Evolutionary conservation across 495 filamentous ascomycete species (phyloP).

Genomic region (Aspergillus affinis): DNA sequence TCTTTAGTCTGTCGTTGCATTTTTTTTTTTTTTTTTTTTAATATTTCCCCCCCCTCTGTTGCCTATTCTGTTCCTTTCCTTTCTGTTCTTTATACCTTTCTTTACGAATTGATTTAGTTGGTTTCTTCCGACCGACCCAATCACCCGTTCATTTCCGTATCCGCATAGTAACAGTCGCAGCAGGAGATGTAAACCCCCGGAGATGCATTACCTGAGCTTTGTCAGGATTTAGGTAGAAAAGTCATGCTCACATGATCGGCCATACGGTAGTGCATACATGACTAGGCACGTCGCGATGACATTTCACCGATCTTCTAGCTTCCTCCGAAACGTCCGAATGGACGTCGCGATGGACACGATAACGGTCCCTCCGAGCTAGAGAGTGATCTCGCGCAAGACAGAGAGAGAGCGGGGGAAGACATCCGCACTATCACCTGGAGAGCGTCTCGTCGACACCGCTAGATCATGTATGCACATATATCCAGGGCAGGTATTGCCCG

Average conservation of each 20-base stretch:
- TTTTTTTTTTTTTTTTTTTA: background rate
- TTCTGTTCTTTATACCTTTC: no score
- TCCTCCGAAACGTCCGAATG: conserved; percentile 45
- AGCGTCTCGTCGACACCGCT: conserved; percentile 28
- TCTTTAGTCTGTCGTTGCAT: background rate
- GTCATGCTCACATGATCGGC: conserved; percentile 23
- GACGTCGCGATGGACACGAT: conserved; percentile 36
- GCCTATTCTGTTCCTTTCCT: background rate
- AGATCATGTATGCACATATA: conserved; percentile 17
- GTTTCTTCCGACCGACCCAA: no score
- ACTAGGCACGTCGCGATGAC: conserved; percentile 20
- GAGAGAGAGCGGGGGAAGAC: conserved; percentile 2
- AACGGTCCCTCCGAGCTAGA: no score
- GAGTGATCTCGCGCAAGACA: no score
- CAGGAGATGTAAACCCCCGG: background rate
- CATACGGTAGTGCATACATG: conserved; percentile 14
- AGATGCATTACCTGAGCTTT: no score
- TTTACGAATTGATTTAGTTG: no score
- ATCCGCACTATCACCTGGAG: conserved; percentile 5
- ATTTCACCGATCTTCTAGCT: conserved; percentile 13
- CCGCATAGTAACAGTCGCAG: background rate
- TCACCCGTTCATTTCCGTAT: no score
- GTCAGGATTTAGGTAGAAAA: conserved; percentile 5
- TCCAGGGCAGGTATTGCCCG: conserved; percentile 1
- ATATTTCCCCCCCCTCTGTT: no score